A percentile compares a stretch with the other conserved stretches of the same genome.
phyloP scores from a whole-genome alignment of 306 rosid species.

The Datisca glomerata region DNA sequence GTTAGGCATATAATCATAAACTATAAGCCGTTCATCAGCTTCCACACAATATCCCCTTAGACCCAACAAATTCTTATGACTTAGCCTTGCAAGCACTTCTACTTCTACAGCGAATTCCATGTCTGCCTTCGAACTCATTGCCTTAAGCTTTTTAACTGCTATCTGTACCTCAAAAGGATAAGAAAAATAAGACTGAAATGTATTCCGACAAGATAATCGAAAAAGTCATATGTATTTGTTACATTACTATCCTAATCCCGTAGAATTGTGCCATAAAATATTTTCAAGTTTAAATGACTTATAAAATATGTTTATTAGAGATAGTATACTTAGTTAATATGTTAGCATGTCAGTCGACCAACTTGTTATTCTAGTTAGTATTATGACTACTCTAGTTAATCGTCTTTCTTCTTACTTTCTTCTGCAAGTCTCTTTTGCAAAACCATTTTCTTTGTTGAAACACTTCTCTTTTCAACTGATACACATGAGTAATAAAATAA shows the following conservation, averaged over 20 bases:
- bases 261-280: neutral
- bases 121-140: slow-evolving; percentile 80
- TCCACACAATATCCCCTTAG: slow-evolving; percentile 78
- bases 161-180: slow-evolving; percentile 24
- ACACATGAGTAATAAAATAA: too few species aligned
- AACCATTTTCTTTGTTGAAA: too few species aligned
- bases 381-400: too few species aligned
- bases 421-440: too few species aligned
- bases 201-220: neutral
- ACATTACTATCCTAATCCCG: neutral
- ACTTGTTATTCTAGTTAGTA: too few species aligned
- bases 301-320: too few species aligned
- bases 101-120: slow-evolving; percentile 97
- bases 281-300: neutral
- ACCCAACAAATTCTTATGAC: slow-evolving; percentile 78
- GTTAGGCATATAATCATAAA: slow-evolving; percentile 89
- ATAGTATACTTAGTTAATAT: too few species aligned
- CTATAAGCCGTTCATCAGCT: slow-evolving; percentile 69
- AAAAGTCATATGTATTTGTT: neutral
- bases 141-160: slow-evolving; percentile 86
- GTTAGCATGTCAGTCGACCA: too few species aligned
- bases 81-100: slow-evolving; percentile 82
- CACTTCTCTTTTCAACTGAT: too few species aligned
- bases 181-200: too few species aligned
- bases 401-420: too few species aligned